phyloP scores from a whole-genome alignment of 495 filamentous ascomycete genomes.

The Podospora pseudopauciseta region DNA sequence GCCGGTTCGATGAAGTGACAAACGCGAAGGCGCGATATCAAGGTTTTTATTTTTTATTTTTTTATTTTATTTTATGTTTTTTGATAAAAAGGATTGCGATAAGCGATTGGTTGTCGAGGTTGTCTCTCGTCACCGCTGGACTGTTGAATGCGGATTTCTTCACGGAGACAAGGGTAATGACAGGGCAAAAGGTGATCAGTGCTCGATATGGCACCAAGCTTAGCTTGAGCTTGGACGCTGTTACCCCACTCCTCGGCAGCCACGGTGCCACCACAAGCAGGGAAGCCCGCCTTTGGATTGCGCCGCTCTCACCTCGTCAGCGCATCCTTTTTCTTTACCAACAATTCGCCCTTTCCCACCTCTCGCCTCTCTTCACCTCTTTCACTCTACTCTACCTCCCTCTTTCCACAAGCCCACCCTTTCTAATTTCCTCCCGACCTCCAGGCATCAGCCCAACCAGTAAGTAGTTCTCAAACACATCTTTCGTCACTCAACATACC shows the following conservation, averaged over 20 bases:
- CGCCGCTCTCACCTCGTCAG: not conserved
- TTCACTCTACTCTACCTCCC: not conserved
- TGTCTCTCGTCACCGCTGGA: not conserved
- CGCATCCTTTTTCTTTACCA: not conserved
- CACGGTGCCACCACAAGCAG: not conserved
- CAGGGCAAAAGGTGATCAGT: not conserved
- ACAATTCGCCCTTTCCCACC: not conserved
- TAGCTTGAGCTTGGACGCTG: constrained; percentile 3
- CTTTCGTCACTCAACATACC: not conserved
- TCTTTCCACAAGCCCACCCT: not conserved
- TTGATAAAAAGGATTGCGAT: not conserved
- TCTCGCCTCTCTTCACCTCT: constrained; percentile 1
- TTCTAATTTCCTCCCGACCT: not conserved
- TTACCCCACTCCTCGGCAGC: not conserved
- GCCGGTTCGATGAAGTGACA: not conserved
- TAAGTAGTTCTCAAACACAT: not conserved
- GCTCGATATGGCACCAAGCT: not conserved
- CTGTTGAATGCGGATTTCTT: not conserved
- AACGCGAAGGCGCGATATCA: not conserved
- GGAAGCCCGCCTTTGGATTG: not conserved
- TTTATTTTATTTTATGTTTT: too few relatives aligned
- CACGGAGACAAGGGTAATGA: too few relatives aligned
- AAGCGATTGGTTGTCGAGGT: not conserved
- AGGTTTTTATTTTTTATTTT: not conserved
- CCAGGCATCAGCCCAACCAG: not conserved